These are phyloP conservation scores for Tolypocladium capitatum DNA, from an alignment of 2,329 filamentous ascomycete species.

Conservation along the genomic window DNA sequence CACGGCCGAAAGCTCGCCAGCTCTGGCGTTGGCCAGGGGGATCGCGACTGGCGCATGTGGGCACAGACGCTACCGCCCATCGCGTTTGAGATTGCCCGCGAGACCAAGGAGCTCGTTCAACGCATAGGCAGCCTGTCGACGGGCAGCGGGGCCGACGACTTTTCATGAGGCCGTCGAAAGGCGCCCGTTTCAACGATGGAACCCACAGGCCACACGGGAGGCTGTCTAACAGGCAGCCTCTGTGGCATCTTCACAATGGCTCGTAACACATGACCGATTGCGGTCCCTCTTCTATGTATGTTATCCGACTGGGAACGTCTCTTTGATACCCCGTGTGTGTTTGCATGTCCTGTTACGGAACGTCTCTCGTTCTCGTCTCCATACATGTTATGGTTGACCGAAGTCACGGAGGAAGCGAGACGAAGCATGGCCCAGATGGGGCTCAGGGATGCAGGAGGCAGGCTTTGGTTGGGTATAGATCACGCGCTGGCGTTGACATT, in stretches of 20 bases:
- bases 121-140: conserved; percentile 24
- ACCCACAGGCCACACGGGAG: neutral
- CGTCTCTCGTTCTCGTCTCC: neutral
- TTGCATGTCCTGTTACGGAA: neutral
- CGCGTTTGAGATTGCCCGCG: conserved; percentile 74
- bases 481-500: neutral
- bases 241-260: neutral
- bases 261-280: neutral
- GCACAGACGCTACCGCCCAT: conserved; percentile 64
- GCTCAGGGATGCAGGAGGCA: neutral
- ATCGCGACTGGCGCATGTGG: conserved; percentile 48
- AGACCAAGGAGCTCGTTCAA: conserved; percentile 58
- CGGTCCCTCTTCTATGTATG: neutral
- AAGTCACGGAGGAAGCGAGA: neutral
- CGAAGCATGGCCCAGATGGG: neutral
- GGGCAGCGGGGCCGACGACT: conserved; percentile 27
- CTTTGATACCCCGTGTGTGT: conserved; percentile 1
- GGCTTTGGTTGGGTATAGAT: neutral
- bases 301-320: neutral
- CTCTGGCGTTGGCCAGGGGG: conserved; percentile 32
- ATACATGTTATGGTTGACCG: neutral
- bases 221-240: neutral
- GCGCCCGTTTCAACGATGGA: neutral
- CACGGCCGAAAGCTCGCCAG: conserved; percentile 46
- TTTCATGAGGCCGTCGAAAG: conserved; percentile 22